Percentiles rank a stretch among this genome's conserved stretches.
phyloP scores from a whole-genome alignment of 139 green algal species.

The Volvox reticuliferus region DNA sequence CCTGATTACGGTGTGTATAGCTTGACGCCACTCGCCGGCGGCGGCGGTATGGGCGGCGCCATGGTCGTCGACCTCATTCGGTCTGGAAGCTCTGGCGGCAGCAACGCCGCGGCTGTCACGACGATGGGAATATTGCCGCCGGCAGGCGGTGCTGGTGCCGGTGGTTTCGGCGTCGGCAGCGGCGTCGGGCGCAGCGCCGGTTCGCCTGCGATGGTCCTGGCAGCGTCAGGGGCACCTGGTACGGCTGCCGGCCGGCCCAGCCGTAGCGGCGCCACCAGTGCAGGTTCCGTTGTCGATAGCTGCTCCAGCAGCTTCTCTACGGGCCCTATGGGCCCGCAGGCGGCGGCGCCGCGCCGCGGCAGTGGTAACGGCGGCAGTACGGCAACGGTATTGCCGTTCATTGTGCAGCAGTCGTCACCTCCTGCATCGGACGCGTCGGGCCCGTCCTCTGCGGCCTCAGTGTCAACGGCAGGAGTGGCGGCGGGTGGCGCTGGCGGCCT shows the following conservation, averaged over 20 bases:
- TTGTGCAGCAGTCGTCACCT: background rate
- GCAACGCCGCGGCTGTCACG: background rate
- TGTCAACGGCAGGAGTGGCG: background rate
- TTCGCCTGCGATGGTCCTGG: background rate
- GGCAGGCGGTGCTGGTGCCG: background rate
- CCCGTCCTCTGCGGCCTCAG: background rate
- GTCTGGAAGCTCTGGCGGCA: background rate
- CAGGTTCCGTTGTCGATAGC: background rate
- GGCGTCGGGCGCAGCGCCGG: background rate
- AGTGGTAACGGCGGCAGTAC: background rate
- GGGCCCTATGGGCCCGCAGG: background rate
- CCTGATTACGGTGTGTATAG: background rate
- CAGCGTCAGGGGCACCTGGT: background rate
- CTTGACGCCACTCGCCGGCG: background rate
- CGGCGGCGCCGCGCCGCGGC: background rate
- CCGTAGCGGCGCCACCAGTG: background rate
- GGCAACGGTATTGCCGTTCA: background rate
- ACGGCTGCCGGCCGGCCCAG: background rate
- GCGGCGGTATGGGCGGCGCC: background rate
- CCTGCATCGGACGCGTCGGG: constrained; percentile 34
- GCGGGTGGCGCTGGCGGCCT: background rate
- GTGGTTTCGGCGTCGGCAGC: background rate
- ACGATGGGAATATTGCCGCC: background rate
- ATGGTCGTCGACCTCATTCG: background rate
- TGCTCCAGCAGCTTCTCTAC: constrained; percentile 18